Base-by-base conservation (phyloP, 176 grass and related monocot genomes). In the Pontederia crassipes region DNA sequence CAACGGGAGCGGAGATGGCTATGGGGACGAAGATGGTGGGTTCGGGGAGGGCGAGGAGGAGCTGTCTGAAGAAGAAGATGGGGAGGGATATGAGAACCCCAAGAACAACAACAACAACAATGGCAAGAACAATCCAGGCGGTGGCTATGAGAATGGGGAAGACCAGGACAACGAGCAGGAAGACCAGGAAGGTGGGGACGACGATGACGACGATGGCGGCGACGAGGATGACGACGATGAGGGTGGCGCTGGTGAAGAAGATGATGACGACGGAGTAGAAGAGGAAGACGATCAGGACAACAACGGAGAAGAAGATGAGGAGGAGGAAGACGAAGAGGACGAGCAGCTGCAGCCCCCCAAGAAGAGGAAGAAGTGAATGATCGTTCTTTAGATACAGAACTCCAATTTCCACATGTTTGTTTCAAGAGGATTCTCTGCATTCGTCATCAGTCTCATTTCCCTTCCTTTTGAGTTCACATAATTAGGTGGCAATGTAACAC, bases 321-420 rank as follows among this genome's bases (percentile, higher is more conserved):
- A n/a, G n/a, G n/a, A n/a, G n/a, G n/a, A n/a, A 13, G 56, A 59
- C 20, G 57, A 59, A 5, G 81, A 89, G 0, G 86, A 89, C 12
- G 86, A 81, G 74, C 57, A 78, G 14, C 81, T 84, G 26, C 86
- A 83, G 76, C 85, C 86, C 53, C 86, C 81, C 1, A 89, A 89
- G 78, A 89, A 89, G 75, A 85, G 78, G 68, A 89, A 89, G 81
- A 89, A 89, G 81, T 89, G 78, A 84, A 15, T 13, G 11, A 27
- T 59, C 9, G 57, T 15, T 40, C 32, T 40, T 40, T 24, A 24
- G 32, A 40, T 40, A 1, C 32, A 7, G 32, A 40, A 7, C 6
- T 40, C 32, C 32, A 40, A 24, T 24, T 24, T 24, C 20, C 20
- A 24, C 1, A 24, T 24, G 20, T 24, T 24, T 24, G 1, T 40